Base-by-base conservation (phyloP, 768 basidiomycete species). In the Boletus sensibilis region DNA sequence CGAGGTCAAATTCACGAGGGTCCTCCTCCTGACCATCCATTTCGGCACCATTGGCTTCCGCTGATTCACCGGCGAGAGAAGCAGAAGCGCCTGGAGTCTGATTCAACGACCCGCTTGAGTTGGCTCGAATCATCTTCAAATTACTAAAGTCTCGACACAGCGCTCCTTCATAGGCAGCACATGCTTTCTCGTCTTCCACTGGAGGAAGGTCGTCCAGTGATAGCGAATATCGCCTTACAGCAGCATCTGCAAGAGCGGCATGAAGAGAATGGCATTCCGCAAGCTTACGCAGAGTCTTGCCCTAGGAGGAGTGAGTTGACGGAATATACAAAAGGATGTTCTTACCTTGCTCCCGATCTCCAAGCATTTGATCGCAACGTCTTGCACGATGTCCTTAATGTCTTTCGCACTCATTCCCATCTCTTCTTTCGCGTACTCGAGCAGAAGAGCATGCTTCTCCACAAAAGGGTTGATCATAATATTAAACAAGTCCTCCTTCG, bases 381-480 rank as follows among this genome's bases (percentile, higher is more conserved):
- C 84, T 62, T 79, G 75, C 10, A 85, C 75, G 27, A 90, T 73
- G 8, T 68, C 67, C 45, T 73, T 71, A 27, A 83, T 68, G 25
- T 81, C 82, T 40, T 66, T 65, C 47, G 33, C 52, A 62, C 64
- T 70, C 71, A 85, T 74, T 45, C 75, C 76, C 65, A 82, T 79
- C 39, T 64, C 68, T 29, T 67, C 67, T 51, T 61, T 73, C 12
- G 75, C 79, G 59, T 82, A 90, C 45, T 82, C 77, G 45, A 86
- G 64, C 20, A 87, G 67, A 41, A 76, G 67, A 45, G 72, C 61
- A 64, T 78, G 80, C 52, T 80, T 78, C 63, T 89, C 87, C 41
- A 87, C 79, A 64, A 89, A 90, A 27, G 87, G 86, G 66, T 83
- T 89, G 50, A 82, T 66, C 52, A 91, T 77, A 44, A 90, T 73